phyloP scores from a whole-genome alignment of 331 rosid species.

The Quercus phellos region DNA sequence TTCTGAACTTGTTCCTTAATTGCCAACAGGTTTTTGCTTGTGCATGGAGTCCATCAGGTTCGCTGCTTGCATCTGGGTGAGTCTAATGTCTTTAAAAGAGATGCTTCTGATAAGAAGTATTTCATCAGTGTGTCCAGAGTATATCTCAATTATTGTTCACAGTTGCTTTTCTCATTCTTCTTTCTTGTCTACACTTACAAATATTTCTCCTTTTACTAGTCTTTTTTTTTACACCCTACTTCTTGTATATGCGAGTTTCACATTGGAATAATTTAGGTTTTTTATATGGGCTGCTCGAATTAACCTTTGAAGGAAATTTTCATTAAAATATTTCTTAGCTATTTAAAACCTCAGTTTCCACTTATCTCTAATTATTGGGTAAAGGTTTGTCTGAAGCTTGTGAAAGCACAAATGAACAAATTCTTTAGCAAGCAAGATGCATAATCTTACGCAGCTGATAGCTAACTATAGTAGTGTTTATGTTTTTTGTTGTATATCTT shows the following conservation, averaged over 20 bases:
- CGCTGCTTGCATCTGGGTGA: constrained; percentile 49
- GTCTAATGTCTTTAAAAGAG: constrained; percentile 15
- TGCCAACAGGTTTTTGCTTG: constrained; percentile 44
- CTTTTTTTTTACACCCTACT: not conserved
- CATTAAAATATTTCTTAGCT: not conserved
- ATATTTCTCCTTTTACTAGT: not conserved
- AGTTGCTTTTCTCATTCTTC: not conserved
- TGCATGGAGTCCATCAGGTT: constrained; percentile 46
- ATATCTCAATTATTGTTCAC: not conserved
- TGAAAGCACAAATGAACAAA: not conserved
- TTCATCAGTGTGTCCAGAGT: not conserved
- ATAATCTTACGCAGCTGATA: not conserved
- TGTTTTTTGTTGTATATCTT: not conserved
- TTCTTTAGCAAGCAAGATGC: not conserved
- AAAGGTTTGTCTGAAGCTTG: not conserved
- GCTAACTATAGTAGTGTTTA: not conserved
- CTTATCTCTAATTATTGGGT: not conserved
- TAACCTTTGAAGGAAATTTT: not conserved
- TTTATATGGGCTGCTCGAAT: not conserved
- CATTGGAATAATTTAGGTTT: not conserved
- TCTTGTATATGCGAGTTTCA: constrained; percentile 1
- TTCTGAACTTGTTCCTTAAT: not conserved
- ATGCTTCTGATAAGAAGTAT: not conserved
- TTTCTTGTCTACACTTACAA: not conserved
- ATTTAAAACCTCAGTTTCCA: not conserved